Base-by-base conservation (phyloP, 352 stramenopile genomes). In the Pythium apleroticum region DNA sequence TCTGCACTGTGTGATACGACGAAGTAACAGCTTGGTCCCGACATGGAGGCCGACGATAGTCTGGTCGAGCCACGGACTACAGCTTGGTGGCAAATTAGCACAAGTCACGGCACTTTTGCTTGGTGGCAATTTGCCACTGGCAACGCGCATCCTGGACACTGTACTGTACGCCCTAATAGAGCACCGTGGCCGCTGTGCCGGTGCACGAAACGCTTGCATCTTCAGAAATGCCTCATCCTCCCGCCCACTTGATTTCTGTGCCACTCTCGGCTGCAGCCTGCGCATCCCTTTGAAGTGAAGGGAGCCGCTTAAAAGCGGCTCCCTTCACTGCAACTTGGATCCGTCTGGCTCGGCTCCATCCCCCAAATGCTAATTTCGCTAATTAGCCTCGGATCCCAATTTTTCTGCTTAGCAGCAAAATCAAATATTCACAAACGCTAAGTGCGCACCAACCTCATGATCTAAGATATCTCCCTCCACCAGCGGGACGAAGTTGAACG, bases 151-250 rank as follows among this genome's bases (percentile, higher is more conserved):
- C n/a, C n/a, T n/a, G n/a, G n/a, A n/a, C n/a, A n/a, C n/a, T n/a
- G n/a, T n/a, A n/a, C n/a, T n/a, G n/a, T 33, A 9, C 30, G 3
- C 33, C 33, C 33, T 12, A 41, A 41, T 41, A 41, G 9, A 41
- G 33, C 33, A 41, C 33, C 19, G 20, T 27, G 17, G 19, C 6
- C 43, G 7, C 2, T 50, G 43, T 50, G 43, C 43, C 43, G 43
- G 43, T 50, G 43, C 43, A 12, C n/a, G 43, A 50, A 48, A 27
- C 43, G n/a, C n/a, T 4, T 15, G 6, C n/a, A 50, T 28, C 43
- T 25, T 50, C 43, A 50, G 43, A 50, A 50, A 50, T 24, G 43
- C 43, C 43, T 50, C 43, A 50, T 50, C 19, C 43, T 27, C 43
- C 19, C 20, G 20, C 17, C 43, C 43, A 50, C 43, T 50, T 15